phyloP scores from a whole-genome alignment of 805 yeast species.

The Myxozyma melibiosi region DNA sequence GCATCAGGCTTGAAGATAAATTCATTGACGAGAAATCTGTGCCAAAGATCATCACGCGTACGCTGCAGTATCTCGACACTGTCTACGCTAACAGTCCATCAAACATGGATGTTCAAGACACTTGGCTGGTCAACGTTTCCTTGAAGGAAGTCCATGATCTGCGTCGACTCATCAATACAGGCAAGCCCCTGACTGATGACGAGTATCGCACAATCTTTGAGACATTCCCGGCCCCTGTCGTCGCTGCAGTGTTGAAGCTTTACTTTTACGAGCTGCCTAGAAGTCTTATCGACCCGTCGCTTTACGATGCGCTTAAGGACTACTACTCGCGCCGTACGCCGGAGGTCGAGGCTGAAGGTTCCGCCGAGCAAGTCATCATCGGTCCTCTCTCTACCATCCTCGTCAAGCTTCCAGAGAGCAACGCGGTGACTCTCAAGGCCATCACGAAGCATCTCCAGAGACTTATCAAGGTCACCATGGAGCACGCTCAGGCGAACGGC shows the following conservation, averaged over 20 bases:
- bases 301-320: conserved; percentile 68
- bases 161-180: conserved; percentile 54
- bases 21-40: conserved; percentile 75
- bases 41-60: conserved; percentile 65
- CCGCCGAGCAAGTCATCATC: conserved; percentile 12
- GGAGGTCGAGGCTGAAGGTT: conserved; percentile 36
- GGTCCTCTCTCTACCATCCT: conserved; percentile 54
- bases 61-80: conserved; percentile 66
- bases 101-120: conserved; percentile 66
- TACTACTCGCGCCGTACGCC: conserved; percentile 58
- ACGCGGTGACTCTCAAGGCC: conserved; percentile 78
- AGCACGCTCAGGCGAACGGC: background rate
- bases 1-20: conserved; percentile 66
- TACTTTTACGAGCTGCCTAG: conserved; percentile 80
- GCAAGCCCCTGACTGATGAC: conserved; percentile 34
- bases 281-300: conserved; percentile 64
- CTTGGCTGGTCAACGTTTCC: conserved; percentile 71
- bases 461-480: conserved; percentile 50
- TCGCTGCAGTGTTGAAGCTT: conserved; percentile 69
- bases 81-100: conserved; percentile 65
- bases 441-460: conserved; percentile 74
- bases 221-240: conserved; percentile 54
- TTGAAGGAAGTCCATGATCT: conserved; percentile 62
- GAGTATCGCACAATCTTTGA: conserved; percentile 36
- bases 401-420: conserved; percentile 66